phyloP scores from a whole-genome alignment of 2,329 filamentous ascomycete genomes.

The Exserohilum rostratum region DNA sequence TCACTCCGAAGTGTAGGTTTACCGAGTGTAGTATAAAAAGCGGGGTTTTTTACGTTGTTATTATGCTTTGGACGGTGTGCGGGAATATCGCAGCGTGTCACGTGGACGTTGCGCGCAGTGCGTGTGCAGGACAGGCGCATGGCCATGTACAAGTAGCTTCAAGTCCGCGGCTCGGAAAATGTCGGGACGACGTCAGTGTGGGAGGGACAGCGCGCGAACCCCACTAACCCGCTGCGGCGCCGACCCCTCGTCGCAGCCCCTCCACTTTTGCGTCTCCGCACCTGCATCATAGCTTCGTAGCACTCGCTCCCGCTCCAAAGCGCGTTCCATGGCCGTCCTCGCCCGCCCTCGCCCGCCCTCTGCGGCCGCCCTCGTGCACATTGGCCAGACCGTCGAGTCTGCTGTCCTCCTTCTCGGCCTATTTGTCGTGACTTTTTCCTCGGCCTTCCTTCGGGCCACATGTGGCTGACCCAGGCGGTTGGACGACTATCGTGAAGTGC shows the following conservation, averaged over 20 bases:
- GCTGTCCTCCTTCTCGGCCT: not conserved
- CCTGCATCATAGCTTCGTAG: slow-evolving; percentile 23
- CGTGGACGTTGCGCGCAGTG: not conserved
- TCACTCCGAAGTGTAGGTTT: slow-evolving; percentile 39
- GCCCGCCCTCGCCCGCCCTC: not conserved
- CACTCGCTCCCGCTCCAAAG: slow-evolving; percentile 34
- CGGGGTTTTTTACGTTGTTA: slow-evolving; percentile 17
- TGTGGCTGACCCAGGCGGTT: slow-evolving; percentile 12
- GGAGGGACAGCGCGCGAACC: not conserved
- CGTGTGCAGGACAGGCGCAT: not conserved
- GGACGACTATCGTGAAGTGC: slow-evolving; percentile 32
- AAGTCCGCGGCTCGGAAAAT: slow-evolving; percentile 39
- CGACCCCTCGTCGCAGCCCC: slow-evolving; percentile 27
- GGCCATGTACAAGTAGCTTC: slow-evolving; percentile 4
- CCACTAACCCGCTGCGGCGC: slow-evolving; percentile 19
- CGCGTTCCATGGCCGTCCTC: slow-evolving; percentile 17
- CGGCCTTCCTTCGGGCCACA: slow-evolving; percentile 12
- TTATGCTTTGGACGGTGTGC: not conserved
- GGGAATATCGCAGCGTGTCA: not conserved
- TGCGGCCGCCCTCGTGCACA: not conserved
- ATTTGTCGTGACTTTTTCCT: slow-evolving; percentile 1
- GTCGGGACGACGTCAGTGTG: slow-evolving; percentile 24
- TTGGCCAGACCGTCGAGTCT: slow-evolving; percentile 9
- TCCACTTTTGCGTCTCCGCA: slow-evolving; percentile 27
- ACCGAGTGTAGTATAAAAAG: slow-evolving; percentile 38